These are phyloP conservation scores for Cantharellus anzutake DNA, from an alignment of 768 basidiomycete species.

Conservation along the genomic window DNA sequence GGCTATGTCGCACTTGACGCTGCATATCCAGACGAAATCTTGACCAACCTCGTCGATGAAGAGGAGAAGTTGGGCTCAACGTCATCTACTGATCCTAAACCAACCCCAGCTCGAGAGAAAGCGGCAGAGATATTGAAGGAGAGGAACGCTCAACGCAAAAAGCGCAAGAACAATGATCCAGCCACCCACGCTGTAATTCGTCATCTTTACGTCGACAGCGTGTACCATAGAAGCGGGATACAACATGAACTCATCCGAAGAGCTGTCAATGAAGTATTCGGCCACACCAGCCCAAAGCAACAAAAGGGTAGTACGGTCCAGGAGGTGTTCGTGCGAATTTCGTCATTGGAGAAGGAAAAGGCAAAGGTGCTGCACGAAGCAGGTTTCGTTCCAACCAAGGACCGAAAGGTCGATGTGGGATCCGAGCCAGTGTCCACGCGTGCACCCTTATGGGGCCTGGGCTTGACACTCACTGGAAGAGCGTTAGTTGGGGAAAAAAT, in stretches of 20 bases:
- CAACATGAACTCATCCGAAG: constrained; percentile 49
- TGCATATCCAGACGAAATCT: constrained; percentile 20
- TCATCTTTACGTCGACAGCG: constrained; percentile 55
- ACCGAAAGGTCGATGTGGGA: background rate
- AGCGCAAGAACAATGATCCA: constrained; percentile 16
- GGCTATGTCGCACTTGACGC: constrained; percentile 59
- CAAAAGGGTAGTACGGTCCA: background rate
- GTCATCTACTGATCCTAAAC: background rate
- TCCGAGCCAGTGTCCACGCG: too few species aligned
- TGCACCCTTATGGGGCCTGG: too few species aligned
- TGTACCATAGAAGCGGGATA: constrained; percentile 33
- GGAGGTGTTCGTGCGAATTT: background rate
- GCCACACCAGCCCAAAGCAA: constrained; percentile 1
- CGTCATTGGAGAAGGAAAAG: background rate
- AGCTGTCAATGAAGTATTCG: constrained; percentile 40
- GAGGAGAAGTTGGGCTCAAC: background rate
- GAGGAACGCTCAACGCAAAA: constrained; percentile 9
- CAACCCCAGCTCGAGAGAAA: background rate
- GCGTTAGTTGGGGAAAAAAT: too few species aligned
- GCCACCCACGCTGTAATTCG: constrained; percentile 44
- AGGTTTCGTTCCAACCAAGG: background rate
- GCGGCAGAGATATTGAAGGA: background rate
- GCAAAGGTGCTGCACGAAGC: background rate
- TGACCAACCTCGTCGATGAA: constrained; percentile 15
- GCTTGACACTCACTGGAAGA: too few species aligned